phyloP scores from a whole-genome alignment of 2,329 filamentous ascomycete genomes.

The Shiraia bambusicola region DNA sequence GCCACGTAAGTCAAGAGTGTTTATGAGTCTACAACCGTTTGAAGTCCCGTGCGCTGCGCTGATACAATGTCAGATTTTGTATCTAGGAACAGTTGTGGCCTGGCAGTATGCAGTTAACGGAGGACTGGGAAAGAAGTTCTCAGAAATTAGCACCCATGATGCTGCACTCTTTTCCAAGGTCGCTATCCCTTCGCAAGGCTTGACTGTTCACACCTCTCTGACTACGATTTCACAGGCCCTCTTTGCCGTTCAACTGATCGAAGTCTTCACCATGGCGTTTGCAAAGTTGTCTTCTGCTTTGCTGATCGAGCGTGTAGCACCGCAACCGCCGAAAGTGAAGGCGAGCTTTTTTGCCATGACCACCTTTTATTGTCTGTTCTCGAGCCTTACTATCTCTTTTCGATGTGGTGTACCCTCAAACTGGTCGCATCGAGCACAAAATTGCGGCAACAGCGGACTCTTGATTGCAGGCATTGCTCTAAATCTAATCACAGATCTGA shows the following conservation, averaged over 20 bases:
- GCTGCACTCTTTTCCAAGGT: slow-evolving; percentile 19
- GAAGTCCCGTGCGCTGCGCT: slow-evolving; percentile 1
- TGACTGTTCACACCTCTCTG: neutral
- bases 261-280: slow-evolving; percentile 14
- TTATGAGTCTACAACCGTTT: neutral
- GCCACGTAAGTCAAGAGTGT: slow-evolving; percentile 11
- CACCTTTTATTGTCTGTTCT: slow-evolving; percentile 14
- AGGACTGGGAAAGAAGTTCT: slow-evolving; percentile 16
- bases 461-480: slow-evolving; percentile 18
- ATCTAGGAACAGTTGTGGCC: slow-evolving; percentile 11
- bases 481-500: slow-evolving; percentile 25
- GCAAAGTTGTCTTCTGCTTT: slow-evolving; percentile 21
- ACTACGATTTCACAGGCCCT: slow-evolving; percentile 10
- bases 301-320: slow-evolving; percentile 20
- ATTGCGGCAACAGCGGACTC: slow-evolving; percentile 16
- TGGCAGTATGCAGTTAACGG: slow-evolving; percentile 19
- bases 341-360: slow-evolving; percentile 14
- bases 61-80: slow-evolving; percentile 13
- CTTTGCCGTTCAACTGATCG: slow-evolving; percentile 14
- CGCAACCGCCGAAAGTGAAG: slow-evolving; percentile 12
- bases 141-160: slow-evolving; percentile 4
- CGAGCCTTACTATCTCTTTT: slow-evolving; percentile 15
- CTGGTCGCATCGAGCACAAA: slow-evolving; percentile 7
- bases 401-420: slow-evolving; percentile 17
- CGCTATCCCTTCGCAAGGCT: neutral